Evolutionary conservation across 2,329 filamentous ascomycete species (phyloP).

Genomic region (Pezicula rhizophila): DNA sequence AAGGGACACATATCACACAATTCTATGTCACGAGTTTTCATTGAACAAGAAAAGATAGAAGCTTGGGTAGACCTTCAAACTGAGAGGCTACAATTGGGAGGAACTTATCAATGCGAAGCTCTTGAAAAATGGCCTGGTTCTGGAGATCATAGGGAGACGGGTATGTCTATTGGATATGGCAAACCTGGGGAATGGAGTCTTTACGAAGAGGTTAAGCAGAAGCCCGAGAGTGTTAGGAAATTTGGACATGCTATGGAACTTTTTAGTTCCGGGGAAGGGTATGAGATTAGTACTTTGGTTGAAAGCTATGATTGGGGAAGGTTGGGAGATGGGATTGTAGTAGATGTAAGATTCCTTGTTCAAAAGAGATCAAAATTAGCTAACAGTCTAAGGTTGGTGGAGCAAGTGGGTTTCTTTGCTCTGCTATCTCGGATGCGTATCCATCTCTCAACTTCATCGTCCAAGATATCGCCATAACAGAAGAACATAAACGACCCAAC

Average conservation of each 20-base stretch:
- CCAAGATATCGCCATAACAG: slow-evolving; percentile 28
- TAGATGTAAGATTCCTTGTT: slow-evolving; percentile 4
- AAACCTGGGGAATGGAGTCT: slow-evolving; percentile 2
- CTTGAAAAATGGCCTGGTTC: slow-evolving; percentile 6
- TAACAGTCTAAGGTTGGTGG: slow-evolving; percentile 17
- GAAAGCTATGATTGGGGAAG: slow-evolving; percentile 20
- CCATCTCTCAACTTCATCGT: slow-evolving; percentile 22
- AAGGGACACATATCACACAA: slow-evolving; percentile 16
- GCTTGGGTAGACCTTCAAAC: slow-evolving; percentile 3
- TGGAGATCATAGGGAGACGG: slow-evolving; percentile 3
- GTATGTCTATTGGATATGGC: not conserved
- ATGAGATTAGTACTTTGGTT: slow-evolving; percentile 43
- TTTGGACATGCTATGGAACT: slow-evolving; percentile 7
- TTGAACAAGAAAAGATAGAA: slow-evolving; percentile 7
- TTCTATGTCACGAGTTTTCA: slow-evolving; percentile 14
- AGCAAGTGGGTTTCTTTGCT: slow-evolving; percentile 20
- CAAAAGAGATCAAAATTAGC: no score
- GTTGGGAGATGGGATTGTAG: slow-evolving; percentile 3
- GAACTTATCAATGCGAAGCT: slow-evolving; percentile 2
- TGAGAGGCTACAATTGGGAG: slow-evolving; percentile 17
- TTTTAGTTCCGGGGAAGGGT: slow-evolving; percentile 39
- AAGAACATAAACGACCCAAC: slow-evolving; percentile 27
- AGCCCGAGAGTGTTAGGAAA: not conserved
- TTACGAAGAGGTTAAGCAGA: slow-evolving; percentile 5
- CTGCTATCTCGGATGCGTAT: slow-evolving; percentile 17